Evolutionary conservation across 148 eudicot genomes (phyloP).

Genomic region (Talinum fruticosum): DNA sequence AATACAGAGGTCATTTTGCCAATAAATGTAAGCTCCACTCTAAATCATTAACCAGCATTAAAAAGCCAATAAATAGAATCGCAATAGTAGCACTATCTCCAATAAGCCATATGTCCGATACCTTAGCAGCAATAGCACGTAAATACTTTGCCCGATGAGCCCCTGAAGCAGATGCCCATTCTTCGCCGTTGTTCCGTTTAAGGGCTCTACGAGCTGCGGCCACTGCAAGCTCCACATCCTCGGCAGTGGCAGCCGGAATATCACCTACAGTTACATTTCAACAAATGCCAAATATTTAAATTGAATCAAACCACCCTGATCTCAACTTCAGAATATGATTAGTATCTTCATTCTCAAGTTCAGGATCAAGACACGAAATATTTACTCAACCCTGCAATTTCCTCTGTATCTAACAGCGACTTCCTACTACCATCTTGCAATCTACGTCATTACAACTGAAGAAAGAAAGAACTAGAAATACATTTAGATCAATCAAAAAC

Average conservation of each 20-base stretch:
- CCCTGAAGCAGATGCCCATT: constrained; percentile 84
- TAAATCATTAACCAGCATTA: not conserved
- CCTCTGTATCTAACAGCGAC: not conserved
- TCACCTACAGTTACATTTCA: constrained; percentile 46
- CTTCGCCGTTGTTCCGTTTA: constrained; percentile 54
- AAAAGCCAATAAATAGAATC: not conserved
- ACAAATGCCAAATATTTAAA: not conserved
- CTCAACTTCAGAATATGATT: not conserved
- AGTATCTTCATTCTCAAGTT: constrained; percentile 2
- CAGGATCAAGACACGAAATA: not conserved
- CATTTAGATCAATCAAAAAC: not conserved
- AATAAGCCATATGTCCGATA: constrained; percentile 13
- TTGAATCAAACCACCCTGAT: not conserved
- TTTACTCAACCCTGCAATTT: not conserved
- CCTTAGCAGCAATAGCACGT: constrained; percentile 94
- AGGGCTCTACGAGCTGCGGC: constrained; percentile 79
- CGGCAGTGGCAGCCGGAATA: constrained; percentile 91
- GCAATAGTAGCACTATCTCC: not conserved
- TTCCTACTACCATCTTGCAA: not conserved
- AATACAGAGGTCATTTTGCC: not conserved
- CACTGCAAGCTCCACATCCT: constrained; percentile 87
- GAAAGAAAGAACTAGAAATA: not conserved
- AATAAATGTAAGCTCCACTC: not conserved
- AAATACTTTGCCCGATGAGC: constrained; percentile 91
- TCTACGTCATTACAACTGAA: not conserved